Percentiles rank a stretch among this genome's conserved stretches.
Evolutionary conservation across 768 basidiomycete species (phyloP).

Genomic region (Botryobasidium botryosum): DNA sequence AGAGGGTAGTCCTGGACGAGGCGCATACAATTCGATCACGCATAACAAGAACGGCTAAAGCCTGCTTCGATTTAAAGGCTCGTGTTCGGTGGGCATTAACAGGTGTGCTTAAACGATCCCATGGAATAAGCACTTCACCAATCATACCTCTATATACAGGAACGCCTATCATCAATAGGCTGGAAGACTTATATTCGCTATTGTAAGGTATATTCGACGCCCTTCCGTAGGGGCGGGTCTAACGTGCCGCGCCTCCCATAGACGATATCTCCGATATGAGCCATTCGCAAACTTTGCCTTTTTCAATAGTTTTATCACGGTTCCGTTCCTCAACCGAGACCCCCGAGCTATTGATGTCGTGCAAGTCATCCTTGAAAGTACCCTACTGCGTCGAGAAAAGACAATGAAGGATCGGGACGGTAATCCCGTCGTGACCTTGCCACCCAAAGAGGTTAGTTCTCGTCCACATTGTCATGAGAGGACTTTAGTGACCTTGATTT

Average conservation of each 20-base stretch:
- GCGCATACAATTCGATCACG: slow-evolving; percentile 92
- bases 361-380: slow-evolving; percentile 80
- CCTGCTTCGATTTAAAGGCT: slow-evolving; percentile 70
- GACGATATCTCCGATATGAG: slow-evolving; percentile 59
- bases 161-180: slow-evolving; percentile 87
- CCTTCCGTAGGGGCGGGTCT: neutral
- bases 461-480: slow-evolving; percentile 1
- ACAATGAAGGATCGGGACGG: slow-evolving; percentile 79
- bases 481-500: neutral
- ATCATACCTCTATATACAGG: too few species aligned
- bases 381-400: slow-evolving; percentile 82
- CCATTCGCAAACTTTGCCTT: slow-evolving; percentile 58
- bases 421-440: slow-evolving; percentile 74
- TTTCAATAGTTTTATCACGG: slow-evolving; percentile 72
- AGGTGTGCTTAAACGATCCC: too few species aligned
- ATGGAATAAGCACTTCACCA: too few species aligned
- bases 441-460: slow-evolving; percentile 53
- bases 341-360: slow-evolving; percentile 89
- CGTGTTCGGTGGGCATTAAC: slow-evolving; percentile 82
- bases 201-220: slow-evolving; percentile 26
- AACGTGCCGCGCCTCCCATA: slow-evolving; percentile 15
- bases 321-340: slow-evolving; percentile 83
- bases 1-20: slow-evolving; percentile 76
- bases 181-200: slow-evolving; percentile 83
- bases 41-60: slow-evolving; percentile 70